Conservation (phyloP, 495 filamentous ascomycete genomes). For the Penicillium waksmanii region DNA sequence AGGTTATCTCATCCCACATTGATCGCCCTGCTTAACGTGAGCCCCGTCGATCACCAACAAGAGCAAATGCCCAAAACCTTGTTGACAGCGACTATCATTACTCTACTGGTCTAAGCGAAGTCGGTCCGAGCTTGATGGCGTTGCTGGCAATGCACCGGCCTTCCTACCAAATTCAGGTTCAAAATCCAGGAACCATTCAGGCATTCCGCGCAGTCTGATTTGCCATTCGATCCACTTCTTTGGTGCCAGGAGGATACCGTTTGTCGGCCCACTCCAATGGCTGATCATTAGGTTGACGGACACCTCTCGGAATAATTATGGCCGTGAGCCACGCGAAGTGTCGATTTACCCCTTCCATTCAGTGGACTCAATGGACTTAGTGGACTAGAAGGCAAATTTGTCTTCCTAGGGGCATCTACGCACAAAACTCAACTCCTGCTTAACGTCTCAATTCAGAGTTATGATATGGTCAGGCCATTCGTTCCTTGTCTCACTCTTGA, state of each 20-base stretch:
- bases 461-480: too few relatives aligned
- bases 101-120: conserved; percentile 31
- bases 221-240: too few relatives aligned
- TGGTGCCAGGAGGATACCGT: neutral
- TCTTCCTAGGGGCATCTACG: neutral
- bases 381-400: too few relatives aligned
- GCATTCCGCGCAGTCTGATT: conserved; percentile 5
- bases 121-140: conserved; percentile 13
- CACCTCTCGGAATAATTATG: too few relatives aligned
- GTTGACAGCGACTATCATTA: conserved; percentile 27
- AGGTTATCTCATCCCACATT: conserved; percentile 1
- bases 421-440: neutral
- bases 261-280: neutral
- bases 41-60: conserved; percentile 8
- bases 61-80: conserved; percentile 12
- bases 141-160: neutral
- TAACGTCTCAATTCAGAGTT: too few relatives aligned
- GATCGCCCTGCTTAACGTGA: conserved; percentile 1
- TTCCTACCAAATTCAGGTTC: conserved; percentile 6
- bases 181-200: conserved; percentile 14
- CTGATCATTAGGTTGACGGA: neutral
- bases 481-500: conserved; percentile 2
- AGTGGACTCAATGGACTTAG: too few relatives aligned
- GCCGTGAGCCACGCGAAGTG: neutral
- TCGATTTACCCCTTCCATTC: neutral